Base-by-base conservation (phyloP, 2,329 filamentous ascomycete species). In the Ceratocystis colombiana region DNA sequence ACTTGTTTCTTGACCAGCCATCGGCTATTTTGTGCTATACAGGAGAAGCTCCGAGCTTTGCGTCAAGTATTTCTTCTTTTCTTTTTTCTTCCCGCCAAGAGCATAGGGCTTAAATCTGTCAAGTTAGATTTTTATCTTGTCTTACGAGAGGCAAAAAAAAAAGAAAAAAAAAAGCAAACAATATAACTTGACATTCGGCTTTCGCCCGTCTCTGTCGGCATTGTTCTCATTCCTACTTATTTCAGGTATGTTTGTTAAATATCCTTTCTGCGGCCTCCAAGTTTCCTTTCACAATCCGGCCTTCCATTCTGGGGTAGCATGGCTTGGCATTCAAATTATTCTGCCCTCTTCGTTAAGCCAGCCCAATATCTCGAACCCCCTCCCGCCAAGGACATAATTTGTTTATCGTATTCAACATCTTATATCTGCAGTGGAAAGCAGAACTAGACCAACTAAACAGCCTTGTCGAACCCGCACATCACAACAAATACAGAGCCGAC, bases 101-200 rank as follows among this genome's bases (percentile, higher is more conserved):
- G n/a, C 45, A n/a, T 48, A 48, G 45, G 7, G 48, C 48, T 53
- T 28, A 10, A 20, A 25, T 53, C 12, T 53, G 48, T 15, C 48
- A 28, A 8, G 48, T 7, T 20, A 22, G 48, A 22, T 4, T 22
- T 50, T 20, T 10, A 53, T 22, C n/a, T 4, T 20, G n/a, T 50
- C 46, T n/a, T 48, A 25, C n/a, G 48, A 25, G 5, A 53, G 15
- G 5, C 8, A 53, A 53, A 53, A 25, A 28, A 53, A 48, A 55
- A 22, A 55, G 12, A 48, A 30, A 45, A 28, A 62, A 62, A 44
- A 62, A 41, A 61, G 55, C 5, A 62, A 41, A 62, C 25, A 46
- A 62, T 28, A 62, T 4, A 25, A 62, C 61, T 63, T 46, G n/a
- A 17, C 15, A 22, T 7, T 17, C n/a, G 28, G 41, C 25, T 10